Base-by-base conservation (phyloP, 352 stramenopile species). In the Bremia lactucae region DNA sequence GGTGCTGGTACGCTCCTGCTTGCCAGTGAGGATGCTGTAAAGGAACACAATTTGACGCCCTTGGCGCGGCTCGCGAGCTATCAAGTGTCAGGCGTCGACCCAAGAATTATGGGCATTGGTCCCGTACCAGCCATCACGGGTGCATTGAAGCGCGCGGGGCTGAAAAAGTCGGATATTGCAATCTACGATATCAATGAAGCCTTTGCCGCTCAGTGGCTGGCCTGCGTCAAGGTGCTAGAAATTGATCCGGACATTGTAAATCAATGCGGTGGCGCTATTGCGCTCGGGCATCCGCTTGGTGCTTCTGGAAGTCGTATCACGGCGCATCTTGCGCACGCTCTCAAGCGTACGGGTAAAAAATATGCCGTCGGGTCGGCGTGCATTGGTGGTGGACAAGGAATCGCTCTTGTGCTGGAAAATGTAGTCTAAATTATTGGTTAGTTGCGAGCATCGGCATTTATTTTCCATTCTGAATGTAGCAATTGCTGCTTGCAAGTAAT, bases 141-240 rank as follows among this genome's bases (percentile, higher is more conserved):
- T 2, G 95, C 90, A n/a, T 62, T 99, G 14, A 55, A 75, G 28
- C 80, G 75, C 28, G 88, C 93, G 2, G 87, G 88, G 28, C 68
- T 98, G 21, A 69, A 67, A 26, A 65, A 98, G 33, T 61, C 74
- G 15, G 90, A 98, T 64, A 96, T 98, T 49, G 95, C 98, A 65
- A 83, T 97, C 28, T 72, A 97, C 10, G 95, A 99, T 71, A 97
- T 99, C 64, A 99, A 99, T 65, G 96, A 99, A 74, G 96, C 96
- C 7, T 99, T 98, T 65, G 95, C 95, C 6, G 82, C 92, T 7
- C 94, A 98, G 69, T 97, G 93, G 72, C 70, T 99, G 36, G 74
- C 94, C 13, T 98, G 94, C 51, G 82, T 95, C 51, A 97, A 97
- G 68, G 95, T 96, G 54, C 68, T 98, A n/a, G 87, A 91, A 6